Evolutionary conservation across 441 rosid genomes (phyloP).

Genomic region (Gossypium lobatum): DNA sequence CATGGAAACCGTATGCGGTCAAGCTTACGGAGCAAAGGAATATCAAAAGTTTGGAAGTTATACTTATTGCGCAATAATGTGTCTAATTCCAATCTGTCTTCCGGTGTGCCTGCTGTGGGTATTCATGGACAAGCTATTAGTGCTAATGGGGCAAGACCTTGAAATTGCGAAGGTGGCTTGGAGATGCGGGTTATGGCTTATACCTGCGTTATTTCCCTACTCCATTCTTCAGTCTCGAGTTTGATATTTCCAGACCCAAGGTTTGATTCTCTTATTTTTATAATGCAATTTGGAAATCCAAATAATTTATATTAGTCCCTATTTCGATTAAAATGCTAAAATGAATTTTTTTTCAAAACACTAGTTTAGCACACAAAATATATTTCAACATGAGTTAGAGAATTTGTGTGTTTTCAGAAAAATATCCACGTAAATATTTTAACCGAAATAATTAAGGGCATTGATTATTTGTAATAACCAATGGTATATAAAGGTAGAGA

Average conservation of each 20-base stretch:
- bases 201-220: conserved; percentile 41
- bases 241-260: conserved; percentile 43
- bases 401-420: too few relatives aligned
- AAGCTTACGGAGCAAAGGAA: conserved; percentile 61
- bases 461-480: too few relatives aligned
- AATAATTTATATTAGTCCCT: too few relatives aligned
- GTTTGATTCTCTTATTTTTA: conserved; percentile 20
- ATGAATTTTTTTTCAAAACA: too few relatives aligned
- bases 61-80: conserved; percentile 34
- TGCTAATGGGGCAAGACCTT: conserved; percentile 39
- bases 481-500: too few relatives aligned
- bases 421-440: too few relatives aligned
- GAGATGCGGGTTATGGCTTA: conserved; percentile 32
- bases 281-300: too few relatives aligned
- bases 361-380: too few relatives aligned
- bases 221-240: conserved; percentile 36
- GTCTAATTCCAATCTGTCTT: conserved; percentile 34
- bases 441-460: accelerated
- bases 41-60: conserved; percentile 38
- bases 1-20: conserved; percentile 61
- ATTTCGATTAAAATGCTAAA: too few relatives aligned
- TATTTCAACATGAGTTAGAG: too few relatives aligned
- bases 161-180: conserved; percentile 35
- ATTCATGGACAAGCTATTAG: conserved; percentile 47
- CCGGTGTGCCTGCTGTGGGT: conserved; percentile 43